phyloP scores from a whole-genome alignment of 345 rosid genomes.

The Nephelium lappaceum region DNA sequence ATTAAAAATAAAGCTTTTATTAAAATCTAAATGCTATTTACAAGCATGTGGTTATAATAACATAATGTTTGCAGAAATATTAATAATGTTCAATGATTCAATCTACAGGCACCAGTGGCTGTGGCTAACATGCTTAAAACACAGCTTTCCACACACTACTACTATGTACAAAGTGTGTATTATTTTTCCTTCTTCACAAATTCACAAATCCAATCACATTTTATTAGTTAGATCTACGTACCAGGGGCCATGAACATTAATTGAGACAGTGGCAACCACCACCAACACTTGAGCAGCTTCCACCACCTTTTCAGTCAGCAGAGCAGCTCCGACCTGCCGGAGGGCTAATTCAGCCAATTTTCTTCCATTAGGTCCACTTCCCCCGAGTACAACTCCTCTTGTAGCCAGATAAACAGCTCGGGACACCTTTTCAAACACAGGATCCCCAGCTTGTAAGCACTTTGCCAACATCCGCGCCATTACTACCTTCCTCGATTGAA shows the following conservation, averaged over 20 bases:
- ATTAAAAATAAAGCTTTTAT: no score
- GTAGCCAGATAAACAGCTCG: constrained; percentile 60
- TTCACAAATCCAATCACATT: constrained; percentile 26
- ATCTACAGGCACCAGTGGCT: constrained; percentile 7
- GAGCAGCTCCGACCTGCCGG: constrained; percentile 61
- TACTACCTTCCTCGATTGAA: constrained; percentile 48
- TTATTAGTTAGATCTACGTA: constrained; percentile 43
- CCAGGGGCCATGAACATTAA: constrained; percentile 72
- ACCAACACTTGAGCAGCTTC: constrained; percentile 61
- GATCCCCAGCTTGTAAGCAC: constrained; percentile 79
- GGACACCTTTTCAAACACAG: constrained; percentile 74
- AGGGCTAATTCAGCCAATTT: constrained; percentile 61
- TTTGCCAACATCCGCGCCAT: constrained; percentile 69
- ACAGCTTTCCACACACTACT: constrained; percentile 1
- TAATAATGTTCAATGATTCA: background rate
- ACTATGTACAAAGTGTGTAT: constrained; percentile 16
- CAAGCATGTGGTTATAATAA: background rate
- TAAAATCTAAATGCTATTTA: background rate
- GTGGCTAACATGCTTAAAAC: background rate
- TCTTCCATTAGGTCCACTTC: constrained; percentile 52
- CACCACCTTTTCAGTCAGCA: constrained; percentile 56
- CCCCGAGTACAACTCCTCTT: constrained; percentile 70
- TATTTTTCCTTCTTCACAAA: background rate
- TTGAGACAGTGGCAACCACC: constrained; percentile 63
- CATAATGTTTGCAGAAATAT: background rate